Percentiles rank a stretch among this genome's conserved stretches.
These are phyloP conservation scores for Metschnikowia reukaufii DNA, from an alignment of 805 yeast genomes.

Conservation along the genomic window DNA sequence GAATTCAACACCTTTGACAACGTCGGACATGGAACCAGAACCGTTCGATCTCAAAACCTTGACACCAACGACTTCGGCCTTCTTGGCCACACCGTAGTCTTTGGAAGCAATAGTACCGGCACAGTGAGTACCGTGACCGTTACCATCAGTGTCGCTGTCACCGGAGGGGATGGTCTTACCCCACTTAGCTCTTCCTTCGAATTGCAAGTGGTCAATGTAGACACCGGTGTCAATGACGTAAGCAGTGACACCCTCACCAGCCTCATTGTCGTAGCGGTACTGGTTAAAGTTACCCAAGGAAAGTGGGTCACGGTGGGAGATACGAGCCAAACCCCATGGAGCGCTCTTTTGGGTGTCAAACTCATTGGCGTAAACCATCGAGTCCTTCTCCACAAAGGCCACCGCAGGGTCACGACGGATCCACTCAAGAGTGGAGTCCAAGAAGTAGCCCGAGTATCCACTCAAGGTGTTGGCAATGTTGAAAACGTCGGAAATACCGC, in stretches of 20 bases:
- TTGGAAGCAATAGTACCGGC: constrained; percentile 84
- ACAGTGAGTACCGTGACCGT: constrained; percentile 94
- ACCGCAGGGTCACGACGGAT: constrained; percentile 66
- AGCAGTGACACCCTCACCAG: constrained; percentile 57
- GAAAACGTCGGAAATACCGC: constrained; percentile 44
- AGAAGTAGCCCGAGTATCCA: constrained; percentile 88
- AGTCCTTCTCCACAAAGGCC: constrained; percentile 70
- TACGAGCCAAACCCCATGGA: constrained; percentile 93
- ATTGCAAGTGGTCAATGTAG: constrained; percentile 56
- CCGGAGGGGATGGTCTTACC: constrained; percentile 66
- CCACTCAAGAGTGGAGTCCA: constrained; percentile 68
- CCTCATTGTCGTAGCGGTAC: constrained; percentile 42
- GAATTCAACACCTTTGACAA: constrained; percentile 45
- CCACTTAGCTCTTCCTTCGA: constrained; percentile 57
- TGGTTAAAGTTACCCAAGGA: constrained; percentile 59
- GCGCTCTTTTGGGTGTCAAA: constrained; percentile 76
- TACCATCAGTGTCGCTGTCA: constrained; percentile 60
- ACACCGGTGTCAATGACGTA: constrained; percentile 88
- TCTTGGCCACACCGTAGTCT: constrained; percentile 81
- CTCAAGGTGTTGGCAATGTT: constrained; percentile 51
- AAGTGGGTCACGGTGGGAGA: constrained; percentile 75
- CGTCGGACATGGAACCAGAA: constrained; percentile 42
- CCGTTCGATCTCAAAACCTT: constrained; percentile 43
- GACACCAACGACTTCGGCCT: constrained; percentile 40
- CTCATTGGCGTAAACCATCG: constrained; percentile 58